Percentiles rank a stretch among this genome's conserved stretches.
Evolutionary conservation across 805 yeast species (phyloP).

Genomic region (Teunomyces cretensis): DNA sequence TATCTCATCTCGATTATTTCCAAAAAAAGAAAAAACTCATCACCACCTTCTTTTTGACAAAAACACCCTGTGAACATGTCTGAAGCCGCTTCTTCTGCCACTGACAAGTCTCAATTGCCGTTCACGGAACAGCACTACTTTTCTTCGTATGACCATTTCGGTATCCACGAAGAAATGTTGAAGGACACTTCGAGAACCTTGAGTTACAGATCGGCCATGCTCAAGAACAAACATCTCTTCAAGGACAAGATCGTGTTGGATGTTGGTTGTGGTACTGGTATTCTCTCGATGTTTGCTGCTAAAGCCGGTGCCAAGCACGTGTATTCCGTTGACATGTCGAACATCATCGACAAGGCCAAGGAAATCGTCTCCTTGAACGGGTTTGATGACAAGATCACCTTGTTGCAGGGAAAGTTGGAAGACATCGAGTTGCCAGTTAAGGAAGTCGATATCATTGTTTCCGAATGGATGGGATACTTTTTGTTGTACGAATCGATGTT

Average conservation of each 20-base stretch:
- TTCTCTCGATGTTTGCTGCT: slow-evolving; percentile 95
- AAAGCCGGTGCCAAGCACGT: slow-evolving; percentile 99
- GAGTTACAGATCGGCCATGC: slow-evolving; percentile 88
- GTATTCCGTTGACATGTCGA: slow-evolving; percentile 95
- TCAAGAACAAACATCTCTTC: slow-evolving; percentile 83
- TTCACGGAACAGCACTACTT: slow-evolving; percentile 90
- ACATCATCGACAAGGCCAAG: slow-evolving; percentile 94
- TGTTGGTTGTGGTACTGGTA: slow-evolving; percentile 99
- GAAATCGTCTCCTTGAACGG: slow-evolving; percentile 85
- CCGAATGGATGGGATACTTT: slow-evolving; percentile 99
- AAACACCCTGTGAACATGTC: slow-evolving; percentile 5
- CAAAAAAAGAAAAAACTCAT: slow-evolving; percentile 3
- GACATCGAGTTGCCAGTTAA: slow-evolving; percentile 84
- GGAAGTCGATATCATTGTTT: slow-evolving; percentile 89
- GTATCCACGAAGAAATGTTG: slow-evolving; percentile 98
- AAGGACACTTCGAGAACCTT: slow-evolving; percentile 92
- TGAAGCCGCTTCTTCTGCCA: slow-evolving; percentile 41
- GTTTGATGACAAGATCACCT: slow-evolving; percentile 78
- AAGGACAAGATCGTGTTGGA: slow-evolving; percentile 93
- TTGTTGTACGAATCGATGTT: slow-evolving; percentile 95
- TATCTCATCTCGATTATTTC: slow-evolving; percentile 3
- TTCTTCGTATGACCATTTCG: slow-evolving; percentile 92
- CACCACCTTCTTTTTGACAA: not conserved
- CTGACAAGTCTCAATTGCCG: slow-evolving; percentile 62
- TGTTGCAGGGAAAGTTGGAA: slow-evolving; percentile 90